Percentiles rank a stretch among this genome's conserved stretches.
These are phyloP conservation scores for Pseudoneurospora amorphoporcata DNA, from an alignment of 495 filamentous ascomycete genomes.

Conservation along the genomic window DNA sequence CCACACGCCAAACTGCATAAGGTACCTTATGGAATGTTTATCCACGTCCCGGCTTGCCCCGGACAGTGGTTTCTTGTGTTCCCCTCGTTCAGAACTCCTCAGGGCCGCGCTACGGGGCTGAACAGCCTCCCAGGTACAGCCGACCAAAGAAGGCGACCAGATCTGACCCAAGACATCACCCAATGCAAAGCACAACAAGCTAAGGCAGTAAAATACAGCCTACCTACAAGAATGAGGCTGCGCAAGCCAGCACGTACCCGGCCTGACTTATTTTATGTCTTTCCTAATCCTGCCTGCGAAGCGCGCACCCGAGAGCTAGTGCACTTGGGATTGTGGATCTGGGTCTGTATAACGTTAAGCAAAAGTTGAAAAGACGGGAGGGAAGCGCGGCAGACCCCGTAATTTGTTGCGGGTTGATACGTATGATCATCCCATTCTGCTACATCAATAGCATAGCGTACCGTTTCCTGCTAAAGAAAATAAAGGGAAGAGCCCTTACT, in stretches of 20 bases:
- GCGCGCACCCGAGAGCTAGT: background rate
- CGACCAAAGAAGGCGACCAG: background rate
- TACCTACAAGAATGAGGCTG: background rate
- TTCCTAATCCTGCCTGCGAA: background rate
- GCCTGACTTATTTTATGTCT: background rate
- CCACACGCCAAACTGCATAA: background rate
- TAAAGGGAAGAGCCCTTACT: background rate
- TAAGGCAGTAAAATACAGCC: background rate
- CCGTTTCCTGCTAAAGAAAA: background rate
- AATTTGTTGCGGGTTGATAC: background rate
- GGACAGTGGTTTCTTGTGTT: background rate
- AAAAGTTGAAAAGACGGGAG: background rate
- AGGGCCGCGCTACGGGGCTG: background rate
- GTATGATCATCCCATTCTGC: background rate
- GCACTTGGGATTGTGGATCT: background rate
- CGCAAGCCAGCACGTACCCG: background rate
- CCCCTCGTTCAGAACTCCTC: background rate
- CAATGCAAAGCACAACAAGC: background rate
- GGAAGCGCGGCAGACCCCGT: background rate
- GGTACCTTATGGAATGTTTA: background rate
- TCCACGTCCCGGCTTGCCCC: background rate
- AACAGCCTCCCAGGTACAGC: background rate
- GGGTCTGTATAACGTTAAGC: background rate
- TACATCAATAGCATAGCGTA: background rate
- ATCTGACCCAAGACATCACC: background rate